phyloP scores from a whole-genome alignment of 2,329 filamentous ascomycete species.

The Verticillium nonalfalfae region DNA sequence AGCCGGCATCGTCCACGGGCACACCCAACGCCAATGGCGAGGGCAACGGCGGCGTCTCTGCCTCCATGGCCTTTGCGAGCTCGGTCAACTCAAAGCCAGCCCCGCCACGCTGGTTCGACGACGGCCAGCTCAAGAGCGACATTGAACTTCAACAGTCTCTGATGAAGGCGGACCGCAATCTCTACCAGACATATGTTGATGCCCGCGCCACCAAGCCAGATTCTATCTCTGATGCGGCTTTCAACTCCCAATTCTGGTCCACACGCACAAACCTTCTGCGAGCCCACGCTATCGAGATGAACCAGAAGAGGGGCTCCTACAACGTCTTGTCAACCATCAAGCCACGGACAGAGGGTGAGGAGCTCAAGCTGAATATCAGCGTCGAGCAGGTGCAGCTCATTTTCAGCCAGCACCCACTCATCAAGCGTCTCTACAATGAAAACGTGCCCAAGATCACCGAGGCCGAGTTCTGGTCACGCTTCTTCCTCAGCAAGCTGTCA shows the following conservation, averaged over 20 bases:
- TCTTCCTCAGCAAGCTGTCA: conserved; percentile 85
- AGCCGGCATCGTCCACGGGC: conserved; percentile 30
- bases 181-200: conserved; percentile 84
- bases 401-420: conserved; percentile 85
- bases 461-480: conserved; percentile 83
- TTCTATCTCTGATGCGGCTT: conserved; percentile 70
- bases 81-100: conserved; percentile 52
- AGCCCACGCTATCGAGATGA: conserved; percentile 82
- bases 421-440: conserved; percentile 87
- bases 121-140: conserved; percentile 69
- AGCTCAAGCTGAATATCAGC: conserved; percentile 75
- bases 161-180: conserved; percentile 68
- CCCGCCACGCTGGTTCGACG: conserved; percentile 69
- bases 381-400: conserved; percentile 91
- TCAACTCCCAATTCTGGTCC: conserved; percentile 93
- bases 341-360: conserved; percentile 66
- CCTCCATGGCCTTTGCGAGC: conserved; percentile 72
- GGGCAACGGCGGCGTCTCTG: conserved; percentile 44
- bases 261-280: conserved; percentile 79
- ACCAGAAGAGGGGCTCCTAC: conserved; percentile 82
- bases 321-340: conserved; percentile 91
- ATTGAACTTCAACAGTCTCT: conserved; percentile 82
- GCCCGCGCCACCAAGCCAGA: conserved; percentile 78
- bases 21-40: conserved; percentile 19
- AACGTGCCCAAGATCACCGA: conserved; percentile 79